Percentiles rank a stretch among this genome's conserved stretches.
Conservation (phyloP, 108 stramenopile species). For the Skeletonema menzelii region DNA sequence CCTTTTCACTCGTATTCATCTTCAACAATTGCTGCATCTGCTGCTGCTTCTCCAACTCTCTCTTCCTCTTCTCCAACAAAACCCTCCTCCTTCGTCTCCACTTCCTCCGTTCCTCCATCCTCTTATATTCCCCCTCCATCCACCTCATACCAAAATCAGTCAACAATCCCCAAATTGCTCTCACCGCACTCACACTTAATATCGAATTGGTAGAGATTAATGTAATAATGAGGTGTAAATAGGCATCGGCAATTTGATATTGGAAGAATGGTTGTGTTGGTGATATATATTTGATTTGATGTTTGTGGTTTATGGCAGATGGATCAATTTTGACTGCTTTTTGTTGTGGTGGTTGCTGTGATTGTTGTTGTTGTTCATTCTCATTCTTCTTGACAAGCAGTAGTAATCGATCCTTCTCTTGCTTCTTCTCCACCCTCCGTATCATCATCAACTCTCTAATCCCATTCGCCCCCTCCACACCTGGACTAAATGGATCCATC, state of each 20-base stretch:
- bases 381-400: not conserved
- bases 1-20: too few relatives aligned
- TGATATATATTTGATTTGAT: conserved; percentile 8
- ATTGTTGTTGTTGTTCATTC: conserved; percentile 1
- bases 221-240: conserved; percentile 36
- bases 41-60: conserved; percentile 5
- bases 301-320: conserved; percentile 30
- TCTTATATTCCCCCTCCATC: conserved; percentile 14
- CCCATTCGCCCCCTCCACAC: conserved; percentile 11
- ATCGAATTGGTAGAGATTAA: conserved; percentile 43
- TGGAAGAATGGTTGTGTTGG: conserved; percentile 30
- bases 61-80: not conserved
- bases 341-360: not conserved
- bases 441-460: conserved; percentile 24
- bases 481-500: conserved; percentile 42
- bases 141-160: conserved; percentile 24
- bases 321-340: conserved; percentile 7
- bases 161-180: conserved; percentile 35
- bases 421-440: conserved; percentile 9
- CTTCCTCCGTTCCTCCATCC: conserved; percentile 7
- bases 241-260: conserved; percentile 45
- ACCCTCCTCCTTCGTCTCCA: conserved; percentile 4
- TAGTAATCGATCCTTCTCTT: not conserved
- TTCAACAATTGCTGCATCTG: too few relatives aligned
- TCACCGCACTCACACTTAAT: conserved; percentile 26